Base-by-base conservation (phyloP, 1,284 basidiomycete genomes). In the Athelia psychrophila region DNA sequence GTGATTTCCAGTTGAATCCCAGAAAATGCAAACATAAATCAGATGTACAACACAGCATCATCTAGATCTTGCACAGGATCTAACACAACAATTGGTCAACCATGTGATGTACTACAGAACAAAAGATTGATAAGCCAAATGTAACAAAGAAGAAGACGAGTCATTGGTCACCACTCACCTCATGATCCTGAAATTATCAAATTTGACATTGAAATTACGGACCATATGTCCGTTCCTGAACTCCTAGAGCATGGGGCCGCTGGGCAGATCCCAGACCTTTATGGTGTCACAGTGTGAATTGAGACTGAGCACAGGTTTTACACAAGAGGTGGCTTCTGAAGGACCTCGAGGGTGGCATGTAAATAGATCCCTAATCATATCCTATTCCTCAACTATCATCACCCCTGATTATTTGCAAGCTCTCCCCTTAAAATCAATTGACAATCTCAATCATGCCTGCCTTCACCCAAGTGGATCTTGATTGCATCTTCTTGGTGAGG, bases 181-280 rank as follows among this genome's bases (percentile, higher is more conserved):
- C 53, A 92, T 84, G 49, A 95, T 87, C 62, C 84, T 77, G 52
- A 80, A 73, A 27, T 79, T 77, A 60, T 91, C 85, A 61, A 93
- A 91, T 67, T 87, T 86, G 59, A 96, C 86, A 64, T 93, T 91
- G 65, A 95, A 95, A 32, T 95, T 91, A 66, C 93, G 84, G 66
- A 88, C 89, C 13, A 78, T 75, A 62, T 94, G 91, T 24, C 78
- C 77, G 38, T 80, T 77, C 60, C 76, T 80, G 68, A 91, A 92
- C 64, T 86, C 81, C 45, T 84, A 75, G 40, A 91, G 67, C 58
- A 84, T 67, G 58, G 76, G 76, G 33, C 84, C 73, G 50, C 56
- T 71, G 19, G 55, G 61, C 25, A 72, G 58, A 65, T 94, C 88
- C 91, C 91, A 94, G 50, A 93, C 77, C 64, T 88, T 83, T 56